A percentile compares a stretch with the other conserved stretches of the same genome.
These are phyloP conservation scores for Lactarius hengduanensis DNA, from an alignment of 768 basidiomycete genomes.

Conservation along the genomic window DNA sequence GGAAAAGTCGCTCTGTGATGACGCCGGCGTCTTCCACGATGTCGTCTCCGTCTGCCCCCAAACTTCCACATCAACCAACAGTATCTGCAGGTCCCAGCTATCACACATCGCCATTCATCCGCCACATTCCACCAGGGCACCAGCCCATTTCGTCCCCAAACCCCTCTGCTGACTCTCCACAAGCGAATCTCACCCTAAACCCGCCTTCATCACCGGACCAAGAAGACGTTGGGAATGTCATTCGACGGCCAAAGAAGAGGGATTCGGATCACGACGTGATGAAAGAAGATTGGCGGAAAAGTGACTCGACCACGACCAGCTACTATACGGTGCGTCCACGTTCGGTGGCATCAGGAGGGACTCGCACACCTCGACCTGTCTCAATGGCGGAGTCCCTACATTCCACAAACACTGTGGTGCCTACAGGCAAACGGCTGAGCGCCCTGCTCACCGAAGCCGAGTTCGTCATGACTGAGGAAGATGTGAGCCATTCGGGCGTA, in stretches of 20 bases:
- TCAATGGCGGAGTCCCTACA: conserved; percentile 78
- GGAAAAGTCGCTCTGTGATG: conserved; percentile 26
- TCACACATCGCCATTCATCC: conserved; percentile 10
- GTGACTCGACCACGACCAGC: conserved; percentile 73
- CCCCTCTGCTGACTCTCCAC: conserved; percentile 7
- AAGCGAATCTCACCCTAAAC: not conserved
- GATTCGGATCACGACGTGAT: conserved; percentile 33
- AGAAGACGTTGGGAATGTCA: conserved; percentile 23
- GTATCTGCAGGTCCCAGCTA: conserved; percentile 21
- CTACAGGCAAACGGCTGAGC: conserved; percentile 63
- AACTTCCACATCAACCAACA: conserved; percentile 14
- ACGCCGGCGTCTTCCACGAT: conserved; percentile 32
- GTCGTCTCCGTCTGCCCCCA: conserved; percentile 26
- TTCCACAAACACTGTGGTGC: conserved; percentile 70
- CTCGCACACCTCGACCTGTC: conserved; percentile 63
- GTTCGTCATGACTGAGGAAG: conserved; percentile 59
- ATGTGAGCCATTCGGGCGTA: conserved; percentile 37
- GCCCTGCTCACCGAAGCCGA: conserved; percentile 67
- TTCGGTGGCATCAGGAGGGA: conserved; percentile 41
- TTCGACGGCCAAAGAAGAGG: conserved; percentile 33
- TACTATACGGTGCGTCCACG: conserved; percentile 66
- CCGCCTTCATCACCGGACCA: conserved; percentile 34
- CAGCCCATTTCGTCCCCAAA: conserved; percentile 4
- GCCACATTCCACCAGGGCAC: conserved; percentile 1
- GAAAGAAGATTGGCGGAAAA: conserved; percentile 78